A percentile compares a stretch with the other conserved stretches of the same genome.
Evolutionary conservation across 371 early-diverging fungal genomes (phyloP).

Genomic region (Haplosporangium sp.): DNA sequence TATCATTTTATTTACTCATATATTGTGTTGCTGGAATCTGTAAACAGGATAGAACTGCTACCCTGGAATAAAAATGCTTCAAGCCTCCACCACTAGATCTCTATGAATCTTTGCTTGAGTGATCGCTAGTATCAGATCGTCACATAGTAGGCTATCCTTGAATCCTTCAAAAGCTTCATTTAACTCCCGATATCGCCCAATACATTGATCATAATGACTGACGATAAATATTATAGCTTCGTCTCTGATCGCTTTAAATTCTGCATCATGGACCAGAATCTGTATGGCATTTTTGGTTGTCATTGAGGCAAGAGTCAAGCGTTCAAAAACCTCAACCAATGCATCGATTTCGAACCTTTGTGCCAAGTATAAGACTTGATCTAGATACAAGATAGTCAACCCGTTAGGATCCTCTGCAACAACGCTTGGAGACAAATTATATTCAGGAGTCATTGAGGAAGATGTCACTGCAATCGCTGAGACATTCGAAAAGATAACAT

Average conservation of each 20-base stretch:
- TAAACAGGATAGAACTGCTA: no score
- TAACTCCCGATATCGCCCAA: not conserved
- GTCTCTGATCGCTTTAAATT: conserved; percentile 1
- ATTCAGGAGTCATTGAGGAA: not conserved
- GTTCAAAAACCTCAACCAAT: not conserved
- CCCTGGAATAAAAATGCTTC: no score
- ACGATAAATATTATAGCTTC: not conserved
- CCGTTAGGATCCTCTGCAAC: not conserved
- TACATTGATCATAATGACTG: not conserved
- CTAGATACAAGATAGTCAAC: not conserved
- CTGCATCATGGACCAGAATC: conserved; percentile 2
- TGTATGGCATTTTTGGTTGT: not conserved
- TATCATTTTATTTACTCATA: no score
- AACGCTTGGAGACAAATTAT: not conserved
- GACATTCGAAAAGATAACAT: not conserved
- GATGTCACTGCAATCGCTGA: not conserved
- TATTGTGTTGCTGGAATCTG: no score
- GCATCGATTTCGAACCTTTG: not conserved
- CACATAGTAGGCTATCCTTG: not conserved
- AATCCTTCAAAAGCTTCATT: conserved; percentile 2
- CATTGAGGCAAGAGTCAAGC: not conserved
- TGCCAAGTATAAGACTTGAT: not conserved
- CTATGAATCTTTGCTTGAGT: no score
- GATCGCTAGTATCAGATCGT: not conserved
- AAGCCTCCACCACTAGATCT: no score